Evolutionary conservation across 148 eudicot species (phyloP), one percentile per base, ranked within the genome.

Genomic region (Amaranthus hypochondriacus): DNA sequence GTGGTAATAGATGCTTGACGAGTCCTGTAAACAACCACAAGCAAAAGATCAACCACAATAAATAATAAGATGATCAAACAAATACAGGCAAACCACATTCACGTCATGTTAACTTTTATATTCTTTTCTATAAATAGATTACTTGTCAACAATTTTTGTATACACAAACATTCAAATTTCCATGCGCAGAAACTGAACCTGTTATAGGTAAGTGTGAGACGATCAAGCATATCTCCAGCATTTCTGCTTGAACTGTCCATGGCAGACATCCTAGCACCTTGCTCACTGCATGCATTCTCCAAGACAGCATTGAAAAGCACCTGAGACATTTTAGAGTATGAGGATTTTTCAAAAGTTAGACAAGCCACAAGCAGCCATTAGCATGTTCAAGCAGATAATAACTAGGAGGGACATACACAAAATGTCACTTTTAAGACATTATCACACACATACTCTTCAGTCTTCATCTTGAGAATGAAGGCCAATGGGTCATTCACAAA

Each of bases 1-100:
- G 94, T 92, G 61, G 97, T 92, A 79, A 92, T 92, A 0, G 97
- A 85, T 78, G 97, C 97, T 92, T 92, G 97, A 76, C 97, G 97
- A 76, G 97, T 92, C 78, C 95, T 92, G 78, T 76, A 10, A 74
- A 69, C 60, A 50, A 80, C 62, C 21, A 81, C 55, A 72, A 52
- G 6, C 73, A 18, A 4, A 61, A 66, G 61, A 63, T 80, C 47
- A 76, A 70, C 68, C 74, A 74, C 56, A 67, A 64, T 70, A 48
- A 63, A 43, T 56, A 6, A 46, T 3, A 15, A 39, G 9, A 65
- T 48, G 15, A n/a, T 51, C 48, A 72, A 47, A 71, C 12, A 58
- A 56, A 42, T 59, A 48, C 43, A 53, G 69, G 48, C 66, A 70
- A 62, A 55, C 69, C 50, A 77, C 13, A 28, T 62, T 7, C 5